These are phyloP conservation scores for Trichophyton verrucosum DNA, from an alignment of 2,329 filamentous ascomycete species.

Conservation along the genomic window DNA sequence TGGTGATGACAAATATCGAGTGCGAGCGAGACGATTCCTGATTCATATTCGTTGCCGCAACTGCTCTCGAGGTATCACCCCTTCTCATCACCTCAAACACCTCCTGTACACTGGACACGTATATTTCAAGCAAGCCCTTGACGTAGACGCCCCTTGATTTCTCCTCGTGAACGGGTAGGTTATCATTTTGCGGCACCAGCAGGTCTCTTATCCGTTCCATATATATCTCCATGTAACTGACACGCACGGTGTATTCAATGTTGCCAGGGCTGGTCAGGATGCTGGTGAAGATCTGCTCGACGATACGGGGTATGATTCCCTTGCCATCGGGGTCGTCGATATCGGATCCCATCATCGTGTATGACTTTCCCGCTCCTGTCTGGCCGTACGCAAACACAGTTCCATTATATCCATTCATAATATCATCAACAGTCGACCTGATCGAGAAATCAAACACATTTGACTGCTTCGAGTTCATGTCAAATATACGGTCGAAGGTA, in stretches of 20 bases:
- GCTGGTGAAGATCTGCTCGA: conserved; percentile 93
- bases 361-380: conserved; percentile 96
- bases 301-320: conserved; percentile 92
- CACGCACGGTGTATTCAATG: conserved; percentile 96
- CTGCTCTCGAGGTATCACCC: conserved; percentile 78
- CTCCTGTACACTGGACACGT: conserved; percentile 88
- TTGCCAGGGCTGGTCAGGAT: conserved; percentile 84
- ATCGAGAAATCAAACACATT: conserved; percentile 99
- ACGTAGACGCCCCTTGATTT: conserved; percentile 94
- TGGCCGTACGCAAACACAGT: conserved; percentile 98
- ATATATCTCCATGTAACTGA: conserved; percentile 99
- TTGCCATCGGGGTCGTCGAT: conserved; percentile 81
- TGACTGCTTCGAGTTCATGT: conserved; percentile 76
- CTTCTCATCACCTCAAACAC: conserved; percentile 95
- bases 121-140: conserved; percentile 86
- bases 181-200: conserved; percentile 84
- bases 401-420: conserved; percentile 97
- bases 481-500: conserved; percentile 96
- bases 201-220: conserved; percentile 98
- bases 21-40: conserved; percentile 95
- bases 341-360: conserved; percentile 95
- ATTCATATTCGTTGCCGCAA: conserved; percentile 98
- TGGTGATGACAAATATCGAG: conserved; percentile 93
- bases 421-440: conserved; percentile 88
- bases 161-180: conserved; percentile 94